phyloP scores from a whole-genome alignment of 345 rosid species.

The Gossypium anomalum region DNA sequence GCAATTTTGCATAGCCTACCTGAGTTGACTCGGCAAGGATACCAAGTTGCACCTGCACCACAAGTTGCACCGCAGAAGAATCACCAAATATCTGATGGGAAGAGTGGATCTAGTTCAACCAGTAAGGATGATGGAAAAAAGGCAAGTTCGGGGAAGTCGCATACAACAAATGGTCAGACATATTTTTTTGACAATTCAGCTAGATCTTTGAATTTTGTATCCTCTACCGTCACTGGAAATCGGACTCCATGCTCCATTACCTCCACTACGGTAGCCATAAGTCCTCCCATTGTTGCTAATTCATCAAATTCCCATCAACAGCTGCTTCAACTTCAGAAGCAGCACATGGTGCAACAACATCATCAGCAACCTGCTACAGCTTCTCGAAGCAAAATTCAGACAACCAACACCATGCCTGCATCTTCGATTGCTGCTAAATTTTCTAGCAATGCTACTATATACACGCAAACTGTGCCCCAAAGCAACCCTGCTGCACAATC shows the following conservation, averaged over 20 bases:
- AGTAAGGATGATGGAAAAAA: constrained; percentile 36
- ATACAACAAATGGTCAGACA: constrained; percentile 33
- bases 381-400: constrained; percentile 28
- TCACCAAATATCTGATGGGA: constrained; percentile 39
- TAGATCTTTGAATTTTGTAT: constrained; percentile 41
- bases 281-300: constrained; percentile 23
- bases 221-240: constrained; percentile 34
- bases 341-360: constrained; percentile 29
- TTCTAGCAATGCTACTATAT: constrained; percentile 17
- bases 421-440: constrained; percentile 21
- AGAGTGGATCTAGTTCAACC: constrained; percentile 28
- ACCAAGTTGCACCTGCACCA: constrained; percentile 36
- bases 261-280: constrained; percentile 18
- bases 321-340: constrained; percentile 30
- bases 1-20: constrained; percentile 31
- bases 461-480: constrained; percentile 21
- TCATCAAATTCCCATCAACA: constrained; percentile 27
- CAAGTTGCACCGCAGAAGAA: constrained; percentile 33
- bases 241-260: constrained; percentile 35
- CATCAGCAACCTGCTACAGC: constrained; percentile 28
- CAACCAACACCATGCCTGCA: constrained; percentile 19
- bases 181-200: constrained; percentile 49
- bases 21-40: constrained; percentile 26
- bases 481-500: constrained; percentile 27
- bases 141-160: constrained; percentile 29